phyloP scores from a whole-genome alignment of 2,329 filamentous ascomycete species.

The Colletotrichum coccodes region DNA sequence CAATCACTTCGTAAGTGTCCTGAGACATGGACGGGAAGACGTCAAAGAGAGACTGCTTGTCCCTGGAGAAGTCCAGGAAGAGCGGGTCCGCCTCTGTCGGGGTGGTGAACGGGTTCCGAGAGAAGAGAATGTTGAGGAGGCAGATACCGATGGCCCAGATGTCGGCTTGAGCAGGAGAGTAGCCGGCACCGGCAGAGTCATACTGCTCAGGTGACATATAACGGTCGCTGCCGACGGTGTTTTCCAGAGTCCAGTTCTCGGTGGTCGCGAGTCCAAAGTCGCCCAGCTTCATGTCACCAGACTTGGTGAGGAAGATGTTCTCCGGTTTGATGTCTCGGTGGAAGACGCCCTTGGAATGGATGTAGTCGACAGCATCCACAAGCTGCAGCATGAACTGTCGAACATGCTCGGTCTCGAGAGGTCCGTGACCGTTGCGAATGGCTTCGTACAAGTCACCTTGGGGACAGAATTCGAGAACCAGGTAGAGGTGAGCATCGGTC shows the following conservation, averaged over 20 bases:
- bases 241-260: slow-evolving; percentile 90
- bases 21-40: slow-evolving; percentile 99
- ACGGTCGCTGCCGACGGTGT: slow-evolving; percentile 94
- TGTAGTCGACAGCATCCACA: slow-evolving; percentile 87
- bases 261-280: slow-evolving; percentile 95
- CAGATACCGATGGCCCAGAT: slow-evolving; percentile 98
- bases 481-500: slow-evolving; percentile 87
- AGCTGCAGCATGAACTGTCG: slow-evolving; percentile 97
- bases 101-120: slow-evolving; percentile 93
- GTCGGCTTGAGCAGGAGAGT: slow-evolving; percentile 92
- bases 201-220: slow-evolving; percentile 99
- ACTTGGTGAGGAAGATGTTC: slow-evolving; percentile 93
- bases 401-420: slow-evolving; percentile 94
- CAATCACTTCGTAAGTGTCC: slow-evolving; percentile 94
- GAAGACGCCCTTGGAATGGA: slow-evolving; percentile 91
- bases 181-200: slow-evolving; percentile 86
- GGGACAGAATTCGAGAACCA: slow-evolving; percentile 94
- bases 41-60: slow-evolving; percentile 96
- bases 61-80: slow-evolving; percentile 91
- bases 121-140: slow-evolving; percentile 95
- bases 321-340: slow-evolving; percentile 99
- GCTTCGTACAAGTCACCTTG: slow-evolving; percentile 98
- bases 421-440: slow-evolving; percentile 88
- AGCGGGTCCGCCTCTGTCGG: slow-evolving; percentile 91
- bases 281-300: slow-evolving; percentile 93